Percentiles rank a stretch among this genome's conserved stretches.
phyloP scores from a whole-genome alignment of 371 early-diverging fungal species.

The Coemansia sp. region DNA sequence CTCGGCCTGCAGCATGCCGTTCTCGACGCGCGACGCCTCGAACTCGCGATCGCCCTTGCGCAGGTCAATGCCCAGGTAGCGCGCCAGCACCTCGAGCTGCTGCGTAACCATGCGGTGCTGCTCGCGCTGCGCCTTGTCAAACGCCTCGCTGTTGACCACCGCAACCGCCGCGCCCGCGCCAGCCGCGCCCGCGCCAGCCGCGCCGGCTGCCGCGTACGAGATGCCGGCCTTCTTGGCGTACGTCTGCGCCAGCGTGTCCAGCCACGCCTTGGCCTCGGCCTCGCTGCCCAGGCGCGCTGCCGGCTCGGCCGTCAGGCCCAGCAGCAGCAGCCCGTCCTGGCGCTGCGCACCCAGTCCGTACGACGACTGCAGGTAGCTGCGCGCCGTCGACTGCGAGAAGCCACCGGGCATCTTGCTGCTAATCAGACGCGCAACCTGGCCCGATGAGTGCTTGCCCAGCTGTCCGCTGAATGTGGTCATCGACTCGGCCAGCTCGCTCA shows the following conservation, averaged over 20 bases:
- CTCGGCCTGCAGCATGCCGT: conserved; percentile 73
- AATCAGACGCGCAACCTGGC: conserved; percentile 78
- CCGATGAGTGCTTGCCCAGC: conserved; percentile 82
- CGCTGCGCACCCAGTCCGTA: conserved; percentile 87
- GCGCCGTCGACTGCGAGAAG: conserved; percentile 80
- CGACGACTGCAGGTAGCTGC: conserved; percentile 68
- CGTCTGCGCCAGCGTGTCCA: conserved; percentile 73
- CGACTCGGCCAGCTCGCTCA: conserved; percentile 74
- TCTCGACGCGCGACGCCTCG: conserved; percentile 67
- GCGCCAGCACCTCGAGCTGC: conserved; percentile 86
- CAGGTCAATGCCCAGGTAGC: conserved; percentile 85
- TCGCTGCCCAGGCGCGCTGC: conserved; percentile 78
- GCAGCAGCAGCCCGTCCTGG: conserved; percentile 76
- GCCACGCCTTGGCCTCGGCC: conserved; percentile 86
- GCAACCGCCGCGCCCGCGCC: conserved; percentile 63
- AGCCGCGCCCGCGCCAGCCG: conserved; percentile 40
- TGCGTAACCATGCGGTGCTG: conserved; percentile 76
- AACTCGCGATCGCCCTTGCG: conserved; percentile 73
- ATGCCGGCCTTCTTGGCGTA: conserved; percentile 83
- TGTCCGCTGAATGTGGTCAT: conserved; percentile 67
- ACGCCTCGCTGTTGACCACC: conserved; percentile 87
- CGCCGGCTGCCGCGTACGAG: conserved; percentile 63
- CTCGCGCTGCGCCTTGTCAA: conserved; percentile 81
- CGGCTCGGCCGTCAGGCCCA: conserved; percentile 86
- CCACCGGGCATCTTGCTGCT: conserved; percentile 94